Conservation (phyloP, 2,329 filamentous ascomycete genomes). For the Alternaria arborescens region DNA sequence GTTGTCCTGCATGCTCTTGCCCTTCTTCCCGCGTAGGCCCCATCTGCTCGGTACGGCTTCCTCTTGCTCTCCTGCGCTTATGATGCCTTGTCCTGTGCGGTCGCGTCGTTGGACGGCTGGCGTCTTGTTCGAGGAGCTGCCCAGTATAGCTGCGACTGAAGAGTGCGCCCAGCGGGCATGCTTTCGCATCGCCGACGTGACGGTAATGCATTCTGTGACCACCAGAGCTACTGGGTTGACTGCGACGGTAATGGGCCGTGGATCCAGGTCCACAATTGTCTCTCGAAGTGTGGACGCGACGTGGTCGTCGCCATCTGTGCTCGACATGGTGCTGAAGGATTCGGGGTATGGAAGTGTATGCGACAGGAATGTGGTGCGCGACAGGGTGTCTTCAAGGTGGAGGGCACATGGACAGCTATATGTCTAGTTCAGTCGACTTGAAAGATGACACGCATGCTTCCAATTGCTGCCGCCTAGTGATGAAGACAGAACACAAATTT, state of each 20-base stretch:
- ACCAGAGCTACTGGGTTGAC: constrained; percentile 92
- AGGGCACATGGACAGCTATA: constrained; percentile 38
- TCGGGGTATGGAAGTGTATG: constrained; percentile 13
- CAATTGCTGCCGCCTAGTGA: constrained; percentile 18
- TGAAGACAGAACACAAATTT: not conserved
- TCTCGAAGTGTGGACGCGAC: constrained; percentile 34
- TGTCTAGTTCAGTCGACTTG: constrained; percentile 35
- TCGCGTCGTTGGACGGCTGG: constrained; percentile 48
- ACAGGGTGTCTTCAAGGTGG: constrained; percentile 31
- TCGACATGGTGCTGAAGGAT: constrained; percentile 38
- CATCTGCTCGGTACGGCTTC: constrained; percentile 82
- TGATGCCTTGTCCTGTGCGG: constrained; percentile 46
- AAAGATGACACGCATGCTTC: constrained; percentile 39
- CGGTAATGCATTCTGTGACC: constrained; percentile 97
- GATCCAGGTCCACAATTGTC: constrained; percentile 30
- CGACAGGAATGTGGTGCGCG: constrained; percentile 26
- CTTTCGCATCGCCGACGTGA: constrained; percentile 98
- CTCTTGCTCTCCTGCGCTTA: constrained; percentile 50
- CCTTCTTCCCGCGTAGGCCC: constrained; percentile 93
- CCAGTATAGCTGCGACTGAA: constrained; percentile 93
- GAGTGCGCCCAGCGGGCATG: constrained; percentile 95
- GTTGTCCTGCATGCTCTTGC: constrained; percentile 97
- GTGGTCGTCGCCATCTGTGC: constrained; percentile 34
- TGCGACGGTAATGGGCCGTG: constrained; percentile 71
- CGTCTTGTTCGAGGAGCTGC: constrained; percentile 67